Evolutionary conservation across 305 asterid species (phyloP), one percentile per base, ranked within the genome.

Genomic region (Ilex paraguariensis): DNA sequence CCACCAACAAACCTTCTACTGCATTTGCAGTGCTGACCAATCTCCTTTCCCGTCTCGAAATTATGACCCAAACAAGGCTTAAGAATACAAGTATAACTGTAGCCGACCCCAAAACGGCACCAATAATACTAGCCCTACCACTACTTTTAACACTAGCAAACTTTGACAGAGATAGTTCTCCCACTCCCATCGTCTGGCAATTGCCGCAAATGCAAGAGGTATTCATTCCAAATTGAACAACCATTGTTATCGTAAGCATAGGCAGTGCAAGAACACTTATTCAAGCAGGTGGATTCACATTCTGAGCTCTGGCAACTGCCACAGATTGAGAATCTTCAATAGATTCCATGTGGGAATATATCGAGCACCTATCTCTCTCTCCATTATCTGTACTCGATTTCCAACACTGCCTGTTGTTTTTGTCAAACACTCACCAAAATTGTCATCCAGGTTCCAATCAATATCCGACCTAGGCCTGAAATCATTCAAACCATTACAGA

Each of bases 401-500:
- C 54, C 11, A 77, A 73, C 96, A 88, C 56, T 72, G 76, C 78
- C 78, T 60, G 10, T 42, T 33, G 58, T 46, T 51, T 73, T 77
- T 60, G 92, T 77, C 61, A 57, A 74, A 69, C 96, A 88, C 4
- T 91, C 96, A 70, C 85, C 84, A 0, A 91, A 84, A 64, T 44
- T 84, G 72, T 84, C 91, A 6, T 59, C 62, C 73, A 69, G 66
- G 11, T 17, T 54, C 95, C 95, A 82, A 70, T 76, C 84, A 51
- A 8, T 39, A 5, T 65, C 65, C 3, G 82, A 82, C 39, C 45
- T 79, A 9, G 13, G 44, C 61, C 36, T 49, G 59, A 74, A 88
- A 3, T 90, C 88, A 28, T 55, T 60, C 73, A 88, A 80, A 67
- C 96, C 86, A 46, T 46, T 48, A 65, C 96, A 86, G 57, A 65